Conservation (phyloP, 1,284 basidiomycete species). For the Paramarasmius palmivorus region DNA sequence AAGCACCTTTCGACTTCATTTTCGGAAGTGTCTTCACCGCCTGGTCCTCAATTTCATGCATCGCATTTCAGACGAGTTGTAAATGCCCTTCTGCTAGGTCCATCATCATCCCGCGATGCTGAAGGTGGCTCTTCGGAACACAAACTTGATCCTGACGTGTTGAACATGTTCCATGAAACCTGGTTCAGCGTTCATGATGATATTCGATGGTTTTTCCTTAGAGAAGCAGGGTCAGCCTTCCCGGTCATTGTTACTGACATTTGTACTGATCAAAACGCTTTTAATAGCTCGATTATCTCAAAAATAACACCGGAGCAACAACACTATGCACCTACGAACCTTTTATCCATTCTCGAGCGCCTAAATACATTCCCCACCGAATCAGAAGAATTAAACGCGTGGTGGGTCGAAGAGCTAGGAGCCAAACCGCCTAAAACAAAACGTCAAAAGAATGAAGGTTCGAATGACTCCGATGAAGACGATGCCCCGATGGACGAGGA, state of each 20-base stretch:
- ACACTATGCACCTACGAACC: conserved; percentile 55
- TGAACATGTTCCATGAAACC: conserved; percentile 62
- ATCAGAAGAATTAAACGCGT: conserved; percentile 76
- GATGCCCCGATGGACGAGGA: conserved; percentile 43
- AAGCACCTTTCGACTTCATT: conserved; percentile 73
- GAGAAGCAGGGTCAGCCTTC: conserved; percentile 73
- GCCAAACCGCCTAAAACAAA: conserved; percentile 56
- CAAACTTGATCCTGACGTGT: conserved; percentile 57
- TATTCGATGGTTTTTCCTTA: conserved; percentile 91
- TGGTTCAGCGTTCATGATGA: conserved; percentile 87
- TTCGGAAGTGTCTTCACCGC: conserved; percentile 37
- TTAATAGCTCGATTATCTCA: neutral
- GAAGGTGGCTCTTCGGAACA: conserved; percentile 26
- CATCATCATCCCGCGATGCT: conserved; percentile 45
- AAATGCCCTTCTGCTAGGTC: conserved; percentile 60
- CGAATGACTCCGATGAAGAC: conserved; percentile 36
- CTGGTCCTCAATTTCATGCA: conserved; percentile 64
- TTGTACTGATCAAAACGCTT: neutral
- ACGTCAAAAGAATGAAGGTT: conserved; percentile 32
- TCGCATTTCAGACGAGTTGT: conserved; percentile 71
- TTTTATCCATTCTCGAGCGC: conserved; percentile 76
- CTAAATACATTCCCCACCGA: conserved; percentile 84
- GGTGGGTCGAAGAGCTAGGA: conserved; percentile 81
- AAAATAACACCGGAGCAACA: conserved; percentile 20
- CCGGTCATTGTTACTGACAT: neutral